These are phyloP conservation scores for Fusarium euwallaceae DNA, from an alignment of 2,329 filamentous ascomycete genomes.

Conservation along the genomic window DNA sequence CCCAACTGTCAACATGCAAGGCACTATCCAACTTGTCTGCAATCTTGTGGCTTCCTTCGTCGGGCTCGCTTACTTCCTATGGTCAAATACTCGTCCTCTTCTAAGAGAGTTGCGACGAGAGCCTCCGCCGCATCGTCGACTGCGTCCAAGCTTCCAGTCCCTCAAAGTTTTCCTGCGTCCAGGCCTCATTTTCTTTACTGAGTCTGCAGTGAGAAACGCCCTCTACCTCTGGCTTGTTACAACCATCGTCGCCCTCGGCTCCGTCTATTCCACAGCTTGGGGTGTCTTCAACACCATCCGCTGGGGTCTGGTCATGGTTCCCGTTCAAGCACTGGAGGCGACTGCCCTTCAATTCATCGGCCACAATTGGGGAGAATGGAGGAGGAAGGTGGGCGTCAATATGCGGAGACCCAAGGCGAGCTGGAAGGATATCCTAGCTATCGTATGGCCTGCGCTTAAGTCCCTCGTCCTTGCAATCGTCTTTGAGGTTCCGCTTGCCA, in stretches of 20 bases:
- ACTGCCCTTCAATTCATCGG: slow-evolving; percentile 75
- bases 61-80: slow-evolving; percentile 73
- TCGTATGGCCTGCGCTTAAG: slow-evolving; percentile 65
- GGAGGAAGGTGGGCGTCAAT: slow-evolving; percentile 44
- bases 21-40: slow-evolving; percentile 72
- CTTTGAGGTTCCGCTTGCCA: slow-evolving; percentile 72
- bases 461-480: slow-evolving; percentile 66
- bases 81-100: slow-evolving; percentile 50
- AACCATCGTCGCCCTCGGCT: slow-evolving; percentile 73
- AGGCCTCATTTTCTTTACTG: slow-evolving; percentile 69
- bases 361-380: slow-evolving; percentile 72
- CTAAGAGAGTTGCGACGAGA: neutral
- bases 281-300: slow-evolving; percentile 80
- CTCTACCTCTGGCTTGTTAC: slow-evolving; percentile 79
- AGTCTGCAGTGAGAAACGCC: slow-evolving; percentile 76
- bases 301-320: slow-evolving; percentile 82
- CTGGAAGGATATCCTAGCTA: slow-evolving; percentile 45
- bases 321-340: slow-evolving; percentile 75
- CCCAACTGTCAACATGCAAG: slow-evolving; percentile 75
- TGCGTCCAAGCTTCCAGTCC: slow-evolving; percentile 56
- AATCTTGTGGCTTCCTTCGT: slow-evolving; percentile 66
- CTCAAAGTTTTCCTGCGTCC: slow-evolving; percentile 68
- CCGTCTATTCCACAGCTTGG: slow-evolving; percentile 78
- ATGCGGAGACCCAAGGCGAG: slow-evolving; percentile 33
- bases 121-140: neutral